A percentile compares a stretch with the other conserved stretches of the same genome.
phyloP scores from a whole-genome alignment of 441 rosid genomes.

The Gossypium trilobum region DNA sequence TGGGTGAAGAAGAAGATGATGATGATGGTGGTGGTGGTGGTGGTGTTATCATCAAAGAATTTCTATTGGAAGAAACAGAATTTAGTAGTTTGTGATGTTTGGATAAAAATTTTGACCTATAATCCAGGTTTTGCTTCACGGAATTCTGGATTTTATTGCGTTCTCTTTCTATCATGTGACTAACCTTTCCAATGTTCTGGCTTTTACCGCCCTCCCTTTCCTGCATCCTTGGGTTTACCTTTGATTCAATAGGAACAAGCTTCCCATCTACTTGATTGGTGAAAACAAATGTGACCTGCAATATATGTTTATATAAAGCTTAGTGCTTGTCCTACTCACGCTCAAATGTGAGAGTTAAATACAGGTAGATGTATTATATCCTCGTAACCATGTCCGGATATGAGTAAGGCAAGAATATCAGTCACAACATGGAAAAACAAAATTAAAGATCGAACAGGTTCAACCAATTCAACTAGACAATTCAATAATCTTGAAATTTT shows the following conservation, averaged over 20 bases:
- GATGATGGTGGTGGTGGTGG: neutral
- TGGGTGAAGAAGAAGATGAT: constrained; percentile 21
- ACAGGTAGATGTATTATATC: neutral
- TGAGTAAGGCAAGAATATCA: neutral
- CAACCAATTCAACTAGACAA: no score
- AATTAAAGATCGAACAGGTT: no score
- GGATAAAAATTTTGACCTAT: constrained; percentile 26
- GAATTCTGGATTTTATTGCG: constrained; percentile 10
- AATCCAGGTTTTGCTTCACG: constrained; percentile 26
- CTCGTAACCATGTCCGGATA: neutral
- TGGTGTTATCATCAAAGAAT: constrained; percentile 14
- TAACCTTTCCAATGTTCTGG: constrained; percentile 2
- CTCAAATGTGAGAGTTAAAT: neutral
- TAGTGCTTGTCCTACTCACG: neutral
- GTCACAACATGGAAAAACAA: neutral
- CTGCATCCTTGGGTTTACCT: constrained; percentile 26
- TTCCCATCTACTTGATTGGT: constrained; percentile 90
- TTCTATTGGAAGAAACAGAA: constrained; percentile 24
- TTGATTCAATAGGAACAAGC: constrained; percentile 69
- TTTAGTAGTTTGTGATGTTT: constrained; percentile 35
- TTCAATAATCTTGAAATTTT: no score
- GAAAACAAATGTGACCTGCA: constrained; percentile 81
- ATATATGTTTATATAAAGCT: neutral
- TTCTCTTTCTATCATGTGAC: constrained; percentile 7
- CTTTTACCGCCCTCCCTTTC: constrained; percentile 19